Percentiles rank a stretch among this genome's conserved stretches.
These are phyloP conservation scores for Neurospora sp. DNA, from an alignment of 495 filamentous ascomycete genomes.

Conservation along the genomic window DNA sequence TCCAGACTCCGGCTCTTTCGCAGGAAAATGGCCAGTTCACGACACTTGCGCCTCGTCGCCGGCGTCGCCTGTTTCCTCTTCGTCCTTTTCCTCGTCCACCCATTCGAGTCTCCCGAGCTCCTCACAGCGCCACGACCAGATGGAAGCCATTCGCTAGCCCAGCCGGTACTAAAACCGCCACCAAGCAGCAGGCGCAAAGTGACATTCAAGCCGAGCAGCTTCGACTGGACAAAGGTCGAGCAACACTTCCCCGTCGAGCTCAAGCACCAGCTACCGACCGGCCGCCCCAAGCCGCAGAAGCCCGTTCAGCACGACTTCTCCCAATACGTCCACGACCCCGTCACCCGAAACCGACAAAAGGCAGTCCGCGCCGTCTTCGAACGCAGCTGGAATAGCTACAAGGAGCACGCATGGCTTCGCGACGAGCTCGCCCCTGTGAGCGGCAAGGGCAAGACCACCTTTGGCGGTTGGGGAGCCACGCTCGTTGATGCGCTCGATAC, in stretches of 20 bases:
- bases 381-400: constrained; percentile 70
- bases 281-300: constrained; percentile 45
- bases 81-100: constrained; percentile 5
- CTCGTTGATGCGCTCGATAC: constrained; percentile 72
- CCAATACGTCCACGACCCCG: constrained; percentile 42
- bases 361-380: constrained; percentile 58
- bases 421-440: constrained; percentile 65
- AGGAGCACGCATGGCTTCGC: constrained; percentile 59
- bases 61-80: constrained; percentile 8
- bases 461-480: constrained; percentile 75
- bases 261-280: constrained; percentile 54
- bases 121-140: neutral
- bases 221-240: constrained; percentile 48
- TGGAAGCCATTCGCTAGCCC: neutral
- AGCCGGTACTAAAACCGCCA: neutral
- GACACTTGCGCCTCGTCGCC: constrained; percentile 9
- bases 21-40: neutral
- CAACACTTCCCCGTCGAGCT: constrained; percentile 52
- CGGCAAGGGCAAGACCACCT: constrained; percentile 47
- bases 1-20: neutral
- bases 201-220: constrained; percentile 16
- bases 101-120: neutral
- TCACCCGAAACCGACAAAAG: constrained; percentile 36
- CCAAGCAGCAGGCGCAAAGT: neutral
- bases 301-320: constrained; percentile 56